phyloP scores from a whole-genome alignment of 441 rosid genomes.

The Erysimum pusillum region DNA sequence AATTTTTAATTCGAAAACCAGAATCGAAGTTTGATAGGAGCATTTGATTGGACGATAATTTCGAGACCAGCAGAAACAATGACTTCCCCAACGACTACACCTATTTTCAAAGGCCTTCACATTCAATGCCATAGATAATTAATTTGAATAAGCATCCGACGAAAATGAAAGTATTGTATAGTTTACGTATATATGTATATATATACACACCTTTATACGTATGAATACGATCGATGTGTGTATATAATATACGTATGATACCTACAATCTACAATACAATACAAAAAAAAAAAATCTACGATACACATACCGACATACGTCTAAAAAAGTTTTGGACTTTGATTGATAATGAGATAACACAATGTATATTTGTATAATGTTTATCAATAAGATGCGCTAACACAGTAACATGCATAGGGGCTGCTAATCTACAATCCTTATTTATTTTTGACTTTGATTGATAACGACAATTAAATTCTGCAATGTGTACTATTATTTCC shows the following conservation, averaged over 20 bases:
- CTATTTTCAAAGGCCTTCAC: slow-evolving; percentile 29
- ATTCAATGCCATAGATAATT: slow-evolving; percentile 18
- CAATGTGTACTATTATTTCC: background rate
- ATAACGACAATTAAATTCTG: slow-evolving; percentile 14
- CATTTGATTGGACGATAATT: slow-evolving; percentile 18
- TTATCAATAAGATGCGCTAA: too few relatives aligned
- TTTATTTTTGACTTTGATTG: background rate
- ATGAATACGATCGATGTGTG: background rate
- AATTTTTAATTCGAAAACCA: background rate
- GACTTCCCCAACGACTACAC: slow-evolving; percentile 37
- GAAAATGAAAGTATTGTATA: background rate
- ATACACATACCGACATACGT: too few relatives aligned
- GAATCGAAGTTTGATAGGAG: background rate
- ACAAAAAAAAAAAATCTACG: too few relatives aligned
- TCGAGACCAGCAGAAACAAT: slow-evolving; percentile 39
- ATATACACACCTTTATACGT: background rate
- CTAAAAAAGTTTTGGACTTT: too few relatives aligned
- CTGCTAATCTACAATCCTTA: background rate
- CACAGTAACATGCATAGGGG: background rate
- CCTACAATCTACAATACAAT: too few relatives aligned
- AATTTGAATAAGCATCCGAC: background rate
- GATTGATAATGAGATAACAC: too few relatives aligned
- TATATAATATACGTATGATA: too few relatives aligned
- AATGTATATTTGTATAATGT: too few relatives aligned
- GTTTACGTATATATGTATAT: background rate